Evolutionary conservation across 1,139 yeast species (phyloP).

Genomic region (Saccharomyces hybrid): DNA sequence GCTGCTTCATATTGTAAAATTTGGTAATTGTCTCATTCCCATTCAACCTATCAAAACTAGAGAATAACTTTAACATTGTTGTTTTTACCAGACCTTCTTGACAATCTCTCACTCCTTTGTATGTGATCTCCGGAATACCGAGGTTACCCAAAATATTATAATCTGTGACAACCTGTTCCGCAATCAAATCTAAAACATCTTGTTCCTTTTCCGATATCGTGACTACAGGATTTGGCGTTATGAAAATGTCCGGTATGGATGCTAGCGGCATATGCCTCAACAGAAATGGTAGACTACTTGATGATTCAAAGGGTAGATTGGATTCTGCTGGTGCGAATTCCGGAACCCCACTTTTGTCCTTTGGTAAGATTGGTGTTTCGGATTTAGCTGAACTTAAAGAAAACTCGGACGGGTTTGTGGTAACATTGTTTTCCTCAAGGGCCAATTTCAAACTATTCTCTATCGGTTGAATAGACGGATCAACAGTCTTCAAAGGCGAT

Average conservation of each 20-base stretch:
- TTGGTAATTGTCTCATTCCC: slow-evolving; percentile 25
- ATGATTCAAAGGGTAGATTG: slow-evolving; percentile 17
- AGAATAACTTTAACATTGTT: slow-evolving; percentile 19
- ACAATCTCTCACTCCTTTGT: slow-evolving; percentile 17
- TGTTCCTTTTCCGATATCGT: slow-evolving; percentile 16
- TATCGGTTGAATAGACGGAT: slow-evolving; percentile 5
- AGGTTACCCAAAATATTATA: slow-evolving; percentile 28
- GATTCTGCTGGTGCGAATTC: slow-evolving; percentile 10
- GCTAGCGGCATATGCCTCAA: slow-evolving; percentile 53
- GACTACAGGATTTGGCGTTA: slow-evolving; percentile 27
- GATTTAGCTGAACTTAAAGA: neutral
- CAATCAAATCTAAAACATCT: slow-evolving; percentile 29
- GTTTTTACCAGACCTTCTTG: slow-evolving; percentile 18
- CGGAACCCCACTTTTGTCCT: slow-evolving; percentile 5
- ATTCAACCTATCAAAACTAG: slow-evolving; percentile 19
- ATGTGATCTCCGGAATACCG: slow-evolving; percentile 16
- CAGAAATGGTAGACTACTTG: slow-evolving; percentile 56
- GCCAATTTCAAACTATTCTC: neutral
- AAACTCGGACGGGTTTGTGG: neutral
- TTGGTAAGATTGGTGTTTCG: slow-evolving; percentile 3
- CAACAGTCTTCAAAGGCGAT: slow-evolving; percentile 17
- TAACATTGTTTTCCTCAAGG: neutral
- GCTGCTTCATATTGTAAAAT: slow-evolving; percentile 21
- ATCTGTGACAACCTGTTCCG: slow-evolving; percentile 42
- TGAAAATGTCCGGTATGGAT: slow-evolving; percentile 49